These are phyloP conservation scores for Kwoniella dejecticola DNA, from an alignment of 768 basidiomycete genomes.

Conservation along the genomic window DNA sequence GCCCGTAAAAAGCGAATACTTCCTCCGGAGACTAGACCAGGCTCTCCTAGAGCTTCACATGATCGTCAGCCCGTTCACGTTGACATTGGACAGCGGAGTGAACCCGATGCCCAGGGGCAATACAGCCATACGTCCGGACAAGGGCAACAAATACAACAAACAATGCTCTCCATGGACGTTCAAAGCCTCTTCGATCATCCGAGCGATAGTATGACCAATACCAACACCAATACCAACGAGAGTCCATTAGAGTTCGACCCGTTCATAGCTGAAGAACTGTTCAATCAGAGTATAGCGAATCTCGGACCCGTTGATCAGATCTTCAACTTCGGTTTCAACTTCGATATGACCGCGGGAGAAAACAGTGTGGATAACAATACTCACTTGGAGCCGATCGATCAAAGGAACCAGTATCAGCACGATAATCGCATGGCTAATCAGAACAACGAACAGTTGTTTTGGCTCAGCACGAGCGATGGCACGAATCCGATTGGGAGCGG, in stretches of 20 bases:
- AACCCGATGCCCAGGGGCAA: too few relatives aligned
- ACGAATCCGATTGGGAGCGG: too few relatives aligned
- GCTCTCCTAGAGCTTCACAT: conserved; percentile 14
- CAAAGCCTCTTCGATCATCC: background rate
- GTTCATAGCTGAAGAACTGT: conserved; percentile 10
- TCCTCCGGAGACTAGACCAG: conserved; percentile 35
- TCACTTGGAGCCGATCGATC: too few relatives aligned
- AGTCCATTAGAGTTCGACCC: conserved; percentile 17
- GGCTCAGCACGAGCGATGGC: too few relatives aligned
- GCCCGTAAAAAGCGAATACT: conserved; percentile 33
- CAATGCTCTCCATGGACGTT: background rate
- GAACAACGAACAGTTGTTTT: too few relatives aligned
- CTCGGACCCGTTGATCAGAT: background rate
- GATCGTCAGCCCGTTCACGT: background rate
- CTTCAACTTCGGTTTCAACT: background rate
- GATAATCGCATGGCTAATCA: too few relatives aligned
- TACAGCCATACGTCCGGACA: background rate
- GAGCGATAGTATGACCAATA: background rate
- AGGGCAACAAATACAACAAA: background rate
- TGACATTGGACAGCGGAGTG: background rate
- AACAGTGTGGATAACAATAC: background rate
- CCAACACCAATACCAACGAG: background rate
- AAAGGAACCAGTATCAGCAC: too few relatives aligned
- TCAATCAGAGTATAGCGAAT: conserved; percentile 4
- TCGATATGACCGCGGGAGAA: background rate